Evolutionary conservation across 2,329 filamentous ascomycete genomes (phyloP).

Genomic region (Stachybotrys chartarum): DNA sequence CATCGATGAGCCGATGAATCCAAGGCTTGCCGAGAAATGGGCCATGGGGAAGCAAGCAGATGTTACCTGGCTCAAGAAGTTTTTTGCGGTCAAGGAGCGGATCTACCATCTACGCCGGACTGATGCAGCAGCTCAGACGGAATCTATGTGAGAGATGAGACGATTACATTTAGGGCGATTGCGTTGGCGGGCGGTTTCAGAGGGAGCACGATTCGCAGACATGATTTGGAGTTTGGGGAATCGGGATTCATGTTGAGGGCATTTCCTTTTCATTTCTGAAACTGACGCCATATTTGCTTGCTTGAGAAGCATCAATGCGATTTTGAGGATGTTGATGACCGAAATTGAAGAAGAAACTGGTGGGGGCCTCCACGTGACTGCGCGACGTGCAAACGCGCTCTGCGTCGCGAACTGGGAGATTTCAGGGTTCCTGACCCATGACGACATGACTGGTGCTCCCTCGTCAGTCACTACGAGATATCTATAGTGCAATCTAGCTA

Average conservation of each 20-base stretch:
- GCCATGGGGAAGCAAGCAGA: conserved; percentile 14
- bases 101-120: background rate
- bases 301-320: too few species aligned
- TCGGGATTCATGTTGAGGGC: too few species aligned
- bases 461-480: background rate
- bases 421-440: conserved; percentile 12
- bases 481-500: too few species aligned
- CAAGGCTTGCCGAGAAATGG: conserved; percentile 14
- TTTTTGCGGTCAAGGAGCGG: conserved; percentile 4
- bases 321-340: too few species aligned
- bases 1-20: conserved; percentile 10
- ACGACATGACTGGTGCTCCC: background rate
- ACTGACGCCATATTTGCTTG: too few species aligned
- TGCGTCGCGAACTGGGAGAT: conserved; percentile 9
- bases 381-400: conserved; percentile 12
- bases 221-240: background rate
- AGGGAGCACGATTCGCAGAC: background rate
- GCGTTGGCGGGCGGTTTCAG: background rate
- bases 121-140: background rate
- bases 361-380: conserved; percentile 14
- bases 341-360: too few species aligned
- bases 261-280: too few species aligned
- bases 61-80: conserved; percentile 14
- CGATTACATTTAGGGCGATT: background rate
- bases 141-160: background rate